Evolutionary conservation across 495 filamentous ascomycete species (phyloP), one percentile per base, ranked within the genome.

Genomic region (Trichodelitschia bisporula): DNA sequence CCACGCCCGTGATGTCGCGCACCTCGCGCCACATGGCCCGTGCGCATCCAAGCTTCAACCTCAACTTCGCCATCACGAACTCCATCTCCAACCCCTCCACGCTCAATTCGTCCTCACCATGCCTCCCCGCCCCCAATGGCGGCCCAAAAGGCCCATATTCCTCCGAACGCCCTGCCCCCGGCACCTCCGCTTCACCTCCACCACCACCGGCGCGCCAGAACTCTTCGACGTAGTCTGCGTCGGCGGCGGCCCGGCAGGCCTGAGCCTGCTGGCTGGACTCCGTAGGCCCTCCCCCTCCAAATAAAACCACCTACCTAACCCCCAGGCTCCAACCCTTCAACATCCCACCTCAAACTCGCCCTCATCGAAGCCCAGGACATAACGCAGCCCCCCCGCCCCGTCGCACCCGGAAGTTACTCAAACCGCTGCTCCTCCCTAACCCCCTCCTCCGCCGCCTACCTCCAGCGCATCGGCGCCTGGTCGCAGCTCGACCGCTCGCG

Each of bases 161-260:
- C n/a, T n/a, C n/a, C n/a, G n/a, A n/a, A n/a, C n/a, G n/a, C n/a
- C n/a, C n/a, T n/a, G n/a, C n/a, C n/a, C n/a, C n/a, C n/a, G n/a
- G n/a, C n/a, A n/a, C n/a, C n/a, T n/a, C n/a, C n/a, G n/a, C 21
- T 24, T n/a, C n/a, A n/a, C 21, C 21, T 24, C 21, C n/a, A 24
- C 21, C 21, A 6, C 21, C 6, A n/a, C 6, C 21, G 6, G 6
- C 6, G 21, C 6, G 21, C 62, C 59, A 1, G 66, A 71, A 27
- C 66, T 91, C 44, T 92, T 84, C 55, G 83, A 93, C 64, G 74
- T 95, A 18, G 80, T 92, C 30, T 86, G 80, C 36, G 75, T 99
- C 36, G 89, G 89, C 30, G 89, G 86, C 17, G 89, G 89, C n/a
- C 89, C 86, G 10, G 86, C 83, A 5, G 89, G 89, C 29, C 57